phyloP scores from a whole-genome alignment of 1,284 basidiomycete species.

The Irpex rosettiformis region DNA sequence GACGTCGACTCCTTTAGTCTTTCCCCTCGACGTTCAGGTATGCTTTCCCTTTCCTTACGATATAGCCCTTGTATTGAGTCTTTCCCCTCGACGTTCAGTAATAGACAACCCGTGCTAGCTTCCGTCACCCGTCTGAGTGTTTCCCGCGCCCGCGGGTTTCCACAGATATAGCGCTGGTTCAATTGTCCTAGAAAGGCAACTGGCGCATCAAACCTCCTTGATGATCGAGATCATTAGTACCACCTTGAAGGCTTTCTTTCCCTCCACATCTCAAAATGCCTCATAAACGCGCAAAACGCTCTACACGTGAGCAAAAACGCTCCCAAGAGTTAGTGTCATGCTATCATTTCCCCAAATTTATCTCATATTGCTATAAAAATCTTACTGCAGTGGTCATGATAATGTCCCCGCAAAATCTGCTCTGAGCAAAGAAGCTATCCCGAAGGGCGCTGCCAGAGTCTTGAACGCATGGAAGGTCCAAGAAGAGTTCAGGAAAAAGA shows the following conservation, averaged over 20 bases:
- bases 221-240: not conserved
- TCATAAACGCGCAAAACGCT: conserved; percentile 13
- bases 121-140: too few relatives aligned
- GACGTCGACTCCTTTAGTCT: too few relatives aligned
- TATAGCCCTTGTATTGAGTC: too few relatives aligned
- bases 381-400: conserved; percentile 39
- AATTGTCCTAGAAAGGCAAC: not conserved
- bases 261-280: conserved; percentile 3
- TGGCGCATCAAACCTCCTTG: not conserved
- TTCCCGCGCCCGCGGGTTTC: too few relatives aligned
- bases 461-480: conserved; percentile 59
- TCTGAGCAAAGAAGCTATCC: conserved; percentile 48
- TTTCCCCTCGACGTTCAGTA: too few relatives aligned
- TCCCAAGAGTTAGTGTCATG: conserved; percentile 6
- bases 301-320: conserved; percentile 7
- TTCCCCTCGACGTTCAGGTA: too few relatives aligned
- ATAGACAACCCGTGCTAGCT: too few relatives aligned
- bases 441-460: conserved; percentile 62
- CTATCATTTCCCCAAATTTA: not conserved
- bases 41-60: too few relatives aligned
- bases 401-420: conserved; percentile 23
- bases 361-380: not conserved
- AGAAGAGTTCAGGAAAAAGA: conserved; percentile 51
- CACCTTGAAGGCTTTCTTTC: not conserved
- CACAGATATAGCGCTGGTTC: too few relatives aligned